Conservation (phyloP, 108 stramenopile species). For the Cyclotella distinguenda region DNA sequence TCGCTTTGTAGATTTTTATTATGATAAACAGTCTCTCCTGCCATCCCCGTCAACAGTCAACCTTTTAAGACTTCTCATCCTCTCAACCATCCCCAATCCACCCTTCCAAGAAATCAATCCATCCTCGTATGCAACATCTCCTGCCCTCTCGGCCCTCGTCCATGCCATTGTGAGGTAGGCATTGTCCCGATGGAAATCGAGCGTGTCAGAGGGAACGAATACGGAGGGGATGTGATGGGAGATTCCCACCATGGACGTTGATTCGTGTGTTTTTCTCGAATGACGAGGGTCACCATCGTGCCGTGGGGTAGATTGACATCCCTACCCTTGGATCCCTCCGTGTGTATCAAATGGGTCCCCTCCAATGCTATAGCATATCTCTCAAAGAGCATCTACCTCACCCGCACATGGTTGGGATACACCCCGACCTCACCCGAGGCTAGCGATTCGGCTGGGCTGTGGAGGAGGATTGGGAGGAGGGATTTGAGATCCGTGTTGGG, state of each 20-base stretch:
- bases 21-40: too few relatives aligned
- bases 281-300: constrained; percentile 14
- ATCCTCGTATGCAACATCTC: constrained; percentile 27
- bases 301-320: constrained; percentile 19
- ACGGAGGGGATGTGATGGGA: constrained; percentile 19
- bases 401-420: constrained; percentile 19
- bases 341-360: constrained; percentile 10
- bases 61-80: too few relatives aligned
- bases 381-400: constrained; percentile 19
- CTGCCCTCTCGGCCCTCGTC: constrained; percentile 14
- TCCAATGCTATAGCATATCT: constrained; percentile 10
- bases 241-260: constrained; percentile 20
- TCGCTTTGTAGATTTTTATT: too few relatives aligned
- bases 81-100: too few relatives aligned
- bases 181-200: constrained; percentile 20
- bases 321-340: constrained; percentile 16
- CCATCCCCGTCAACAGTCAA: too few relatives aligned
- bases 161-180: constrained; percentile 17
- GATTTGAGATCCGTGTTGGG: background rate
- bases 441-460: constrained; percentile 7
- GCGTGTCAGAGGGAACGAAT: background rate
- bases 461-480: constrained; percentile 6
- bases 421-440: constrained; percentile 3
- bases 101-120: constrained; percentile 1
- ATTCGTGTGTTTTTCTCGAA: constrained; percentile 4